Percentiles rank a stretch among this genome's conserved stretches.
phyloP scores from a whole-genome alignment of 169 alveolate species.

The Perkinsus chesapeaki region DNA sequence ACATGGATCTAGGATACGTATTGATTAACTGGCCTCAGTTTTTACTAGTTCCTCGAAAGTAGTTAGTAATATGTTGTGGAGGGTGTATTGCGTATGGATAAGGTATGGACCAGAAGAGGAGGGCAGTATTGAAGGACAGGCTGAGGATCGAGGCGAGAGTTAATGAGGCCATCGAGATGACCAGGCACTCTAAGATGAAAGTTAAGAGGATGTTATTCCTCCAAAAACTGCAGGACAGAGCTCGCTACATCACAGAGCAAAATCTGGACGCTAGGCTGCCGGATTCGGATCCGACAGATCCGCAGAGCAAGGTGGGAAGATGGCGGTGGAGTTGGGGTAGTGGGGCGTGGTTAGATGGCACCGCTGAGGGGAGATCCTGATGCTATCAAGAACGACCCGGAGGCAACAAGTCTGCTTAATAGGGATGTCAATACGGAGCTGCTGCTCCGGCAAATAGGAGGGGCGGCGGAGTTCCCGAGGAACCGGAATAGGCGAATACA shows the following conservation, averaged over 20 bases:
- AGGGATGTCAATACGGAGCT: not conserved
- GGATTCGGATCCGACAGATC: not conserved
- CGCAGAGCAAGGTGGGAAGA: not conserved
- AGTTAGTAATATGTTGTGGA: too few relatives aligned
- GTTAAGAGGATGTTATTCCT: not conserved
- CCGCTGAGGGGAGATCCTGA: not conserved
- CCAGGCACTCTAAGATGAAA: not conserved
- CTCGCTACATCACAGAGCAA: not conserved
- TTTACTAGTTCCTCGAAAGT: too few relatives aligned
- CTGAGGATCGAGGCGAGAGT: not conserved
- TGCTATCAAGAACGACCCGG: not conserved
- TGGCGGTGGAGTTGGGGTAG: too few relatives aligned
- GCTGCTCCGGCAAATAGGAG: not conserved
- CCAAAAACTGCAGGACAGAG: not conserved
- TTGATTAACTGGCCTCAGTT: too few relatives aligned
- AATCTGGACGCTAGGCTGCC: not conserved
- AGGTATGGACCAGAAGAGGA: constrained; percentile 8
- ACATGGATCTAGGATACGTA: too few relatives aligned
- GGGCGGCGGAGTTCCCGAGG: constrained; percentile 9
- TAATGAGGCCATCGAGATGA: constrained; percentile 2
- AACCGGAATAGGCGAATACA: not conserved
- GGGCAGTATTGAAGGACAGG: not conserved
- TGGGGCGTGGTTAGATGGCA: not conserved
- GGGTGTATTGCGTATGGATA: not conserved
- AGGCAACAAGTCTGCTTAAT: not conserved